Evolutionary conservation across 2,329 filamentous ascomycete species (phyloP).

Genomic region (Ophiocordyceps polyrhachis-furcata): DNA sequence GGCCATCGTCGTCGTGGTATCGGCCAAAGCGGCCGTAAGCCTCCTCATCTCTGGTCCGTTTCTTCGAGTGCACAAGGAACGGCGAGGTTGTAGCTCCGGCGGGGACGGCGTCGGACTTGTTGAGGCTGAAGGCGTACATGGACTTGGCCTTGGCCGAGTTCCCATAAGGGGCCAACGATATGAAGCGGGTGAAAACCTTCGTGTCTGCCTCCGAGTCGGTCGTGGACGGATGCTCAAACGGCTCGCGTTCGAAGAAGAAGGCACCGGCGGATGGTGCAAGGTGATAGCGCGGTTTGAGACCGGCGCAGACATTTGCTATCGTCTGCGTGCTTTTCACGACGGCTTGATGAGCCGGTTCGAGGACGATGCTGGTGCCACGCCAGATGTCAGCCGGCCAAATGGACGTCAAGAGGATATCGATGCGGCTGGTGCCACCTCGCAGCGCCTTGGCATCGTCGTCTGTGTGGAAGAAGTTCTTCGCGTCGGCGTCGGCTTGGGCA

Average conservation of each 20-base stretch:
- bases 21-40: slow-evolving; percentile 36
- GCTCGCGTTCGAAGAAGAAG: slow-evolving; percentile 78
- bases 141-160: slow-evolving; percentile 64
- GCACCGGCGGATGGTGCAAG: slow-evolving; percentile 47
- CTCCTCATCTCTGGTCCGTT: slow-evolving; percentile 31
- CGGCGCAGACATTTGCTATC: slow-evolving; percentile 59
- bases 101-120: slow-evolving; percentile 47
- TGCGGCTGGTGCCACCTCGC: slow-evolving; percentile 48
- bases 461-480: slow-evolving; percentile 54
- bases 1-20: slow-evolving; percentile 22
- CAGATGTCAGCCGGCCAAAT: slow-evolving; percentile 67
- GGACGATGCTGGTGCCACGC: slow-evolving; percentile 43
- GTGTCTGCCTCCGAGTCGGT: slow-evolving; percentile 28
- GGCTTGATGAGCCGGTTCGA: slow-evolving; percentile 33
- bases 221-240: slow-evolving; percentile 54
- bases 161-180: slow-evolving; percentile 65
- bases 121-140: slow-evolving; percentile 61
- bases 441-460: slow-evolving; percentile 58
- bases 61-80: slow-evolving; percentile 37
- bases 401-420: slow-evolving; percentile 75
- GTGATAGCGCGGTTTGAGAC: slow-evolving; percentile 82
- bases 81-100: slow-evolving; percentile 60
- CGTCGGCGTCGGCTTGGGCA: slow-evolving; percentile 39
- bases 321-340: slow-evolving; percentile 39
- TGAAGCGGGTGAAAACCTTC: slow-evolving; percentile 62